Evolutionary conservation across 2,329 filamentous ascomycete species (phyloP), one percentile per base, ranked within the genome.

Genomic region (Zymoseptoria passerinii): DNA sequence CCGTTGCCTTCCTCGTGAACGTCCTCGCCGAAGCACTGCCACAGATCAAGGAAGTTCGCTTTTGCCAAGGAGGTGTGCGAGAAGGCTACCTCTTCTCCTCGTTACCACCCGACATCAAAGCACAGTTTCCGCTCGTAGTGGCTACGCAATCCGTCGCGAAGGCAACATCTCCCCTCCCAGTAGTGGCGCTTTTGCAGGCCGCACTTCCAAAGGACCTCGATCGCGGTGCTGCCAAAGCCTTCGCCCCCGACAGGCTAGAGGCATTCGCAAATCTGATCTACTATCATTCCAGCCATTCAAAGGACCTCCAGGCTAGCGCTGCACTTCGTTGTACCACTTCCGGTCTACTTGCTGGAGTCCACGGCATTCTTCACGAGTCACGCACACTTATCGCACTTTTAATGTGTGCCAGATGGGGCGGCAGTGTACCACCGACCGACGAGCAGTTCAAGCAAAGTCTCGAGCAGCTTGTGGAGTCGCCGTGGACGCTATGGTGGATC

Each of bases 11-110:
- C 28, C 83, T 96, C 4, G 83, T 96, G n/a, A 83, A 87, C 29
- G 86, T 88, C 18, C 81, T 96, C 16, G 78, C 87, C 29, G 77
- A 82, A 48, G 82, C 85, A 0, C 79, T 95, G 1, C 88, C 88
- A 3, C 79, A 79, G 50, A 86, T 95, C 64, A 83, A 83, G 50
- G 80, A 82, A 23, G 88, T 92, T 2, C 87, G 86, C 0, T 96
- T 96, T 73, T 95, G 90, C 70, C 87, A 90, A 66, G 90, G 92
- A 19, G 92, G 91, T 7, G 92, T 96, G 61, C 80, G 91, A 48
- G 91, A 96, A 73, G 92, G 92, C 0, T 85, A 85, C 50, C 76
- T 96, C 48, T 90, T 90, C 74, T 84, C 88, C 73, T 85, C 80
- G 61, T 80, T 96, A 9, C 78, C 83, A 0, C 65, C 72, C 0